Base-by-base conservation (phyloP, 257 asterid genomes). In the Gynochthodes officinalis region DNA sequence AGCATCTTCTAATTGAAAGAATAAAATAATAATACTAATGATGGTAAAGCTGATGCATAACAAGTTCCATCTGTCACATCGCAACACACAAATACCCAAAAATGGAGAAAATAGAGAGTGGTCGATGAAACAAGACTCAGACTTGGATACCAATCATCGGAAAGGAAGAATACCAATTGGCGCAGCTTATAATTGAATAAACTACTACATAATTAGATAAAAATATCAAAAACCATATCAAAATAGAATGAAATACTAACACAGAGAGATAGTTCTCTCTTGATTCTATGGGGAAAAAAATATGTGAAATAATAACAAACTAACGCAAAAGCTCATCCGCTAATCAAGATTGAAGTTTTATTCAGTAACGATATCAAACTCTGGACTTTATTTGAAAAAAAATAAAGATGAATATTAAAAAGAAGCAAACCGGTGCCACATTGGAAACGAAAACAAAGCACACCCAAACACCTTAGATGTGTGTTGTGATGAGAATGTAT, bases 1-100 rank as follows among this genome's bases (percentile, higher is more conserved):
- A 61, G 39, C 61, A 55, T 54, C 58, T 27, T 39, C 72, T 14
- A 62, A 67, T 30, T 16, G n/a, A 60, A 74, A 28, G 5, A 14
- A 42, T 55, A 74, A 32, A 35, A 30, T 32, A 66, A 33, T 65
- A 16, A 42, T 32, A 42, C 37, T 30, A 54, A 43, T 21, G 13
- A 18, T 16, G 44, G 28, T 40, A 54, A 25, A 7, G 30, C 61
- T 40, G 23, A 54, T 52, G 28, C 10, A 5, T 48, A 53, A 73
- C 42, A 28, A 25, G 23, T 64, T 50, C 48, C 43, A 33, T 65
- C 71, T 3, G 66, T 42, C 57, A 35, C 1, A 54, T 28, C 72
- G 30, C 66, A 70, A 16, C 16, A 33, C 49, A 13, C 53, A 16
- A 63, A 40, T 30, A 3, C 59, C 13, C 60, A 40, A 59, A 43